These are phyloP conservation scores for Backusella luteola DNA, from an alignment of 192 early-diverging fungal species.

Conservation along the genomic window DNA sequence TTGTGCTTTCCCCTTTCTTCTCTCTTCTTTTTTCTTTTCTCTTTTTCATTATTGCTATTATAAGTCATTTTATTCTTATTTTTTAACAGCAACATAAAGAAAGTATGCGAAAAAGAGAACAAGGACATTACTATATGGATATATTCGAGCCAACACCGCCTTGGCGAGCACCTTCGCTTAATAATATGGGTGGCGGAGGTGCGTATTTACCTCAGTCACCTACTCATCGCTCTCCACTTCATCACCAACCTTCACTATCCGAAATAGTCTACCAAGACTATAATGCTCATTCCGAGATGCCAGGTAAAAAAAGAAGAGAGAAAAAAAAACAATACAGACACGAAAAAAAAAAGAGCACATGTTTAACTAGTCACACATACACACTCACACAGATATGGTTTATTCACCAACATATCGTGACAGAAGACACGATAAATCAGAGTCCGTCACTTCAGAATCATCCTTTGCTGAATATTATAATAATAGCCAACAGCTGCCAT, in stretches of 20 bases:
- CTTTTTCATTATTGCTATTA: background rate
- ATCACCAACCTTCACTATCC: conserved; percentile 11
- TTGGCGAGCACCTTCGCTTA: background rate
- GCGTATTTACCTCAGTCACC: background rate
- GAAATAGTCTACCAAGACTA: conserved; percentile 10
- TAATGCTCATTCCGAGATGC: background rate
- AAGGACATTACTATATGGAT: background rate
- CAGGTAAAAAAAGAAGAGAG: background rate
- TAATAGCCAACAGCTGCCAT: background rate
- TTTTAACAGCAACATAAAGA: background rate
- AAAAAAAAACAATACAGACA: background rate
- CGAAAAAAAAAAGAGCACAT: background rate
- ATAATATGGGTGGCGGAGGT: background rate
- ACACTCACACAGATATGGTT: background rate
- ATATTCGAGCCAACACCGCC: background rate
- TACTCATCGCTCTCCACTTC: conserved; percentile 9
- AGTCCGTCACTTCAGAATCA: background rate
- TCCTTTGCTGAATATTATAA: background rate
- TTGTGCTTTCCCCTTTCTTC: background rate
- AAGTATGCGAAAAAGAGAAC: conserved; percentile 12
- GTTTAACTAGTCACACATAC: background rate
- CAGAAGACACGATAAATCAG: conserved; percentile 5
- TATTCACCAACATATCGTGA: background rate
- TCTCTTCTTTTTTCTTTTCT: background rate
- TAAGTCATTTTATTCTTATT: background rate